Evolutionary conservation across 1,139 yeast genomes (phyloP).

Genomic region (Candida gigantensis): DNA sequence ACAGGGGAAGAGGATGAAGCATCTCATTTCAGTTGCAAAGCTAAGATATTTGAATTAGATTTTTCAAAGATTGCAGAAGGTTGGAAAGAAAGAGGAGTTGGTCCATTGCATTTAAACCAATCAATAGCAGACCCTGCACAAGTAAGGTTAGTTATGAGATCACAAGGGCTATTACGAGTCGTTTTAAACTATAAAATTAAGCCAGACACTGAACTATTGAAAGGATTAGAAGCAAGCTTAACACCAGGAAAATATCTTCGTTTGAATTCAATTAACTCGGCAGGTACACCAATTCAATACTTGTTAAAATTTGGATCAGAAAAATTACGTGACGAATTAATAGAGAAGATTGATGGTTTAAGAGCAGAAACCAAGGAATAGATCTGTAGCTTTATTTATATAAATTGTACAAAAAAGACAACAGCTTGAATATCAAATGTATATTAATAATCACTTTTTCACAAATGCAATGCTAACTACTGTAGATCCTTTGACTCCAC

Average conservation of each 20-base stretch:
- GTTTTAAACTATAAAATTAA: slow-evolving; percentile 74
- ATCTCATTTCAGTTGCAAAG: slow-evolving; percentile 66
- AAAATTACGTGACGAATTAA: slow-evolving; percentile 60
- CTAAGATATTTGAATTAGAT: slow-evolving; percentile 78
- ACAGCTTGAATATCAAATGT: too few species aligned
- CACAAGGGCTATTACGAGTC: slow-evolving; percentile 82
- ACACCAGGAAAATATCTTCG: slow-evolving; percentile 79
- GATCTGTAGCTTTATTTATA: background rate
- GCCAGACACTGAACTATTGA: slow-evolving; percentile 55
- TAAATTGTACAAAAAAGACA: background rate
- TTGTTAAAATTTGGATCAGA: slow-evolving; percentile 72
- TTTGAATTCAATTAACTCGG: slow-evolving; percentile 50
- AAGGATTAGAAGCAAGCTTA: slow-evolving; percentile 86
- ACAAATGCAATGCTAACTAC: slow-evolving; percentile 83
- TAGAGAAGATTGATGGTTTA: slow-evolving; percentile 49
- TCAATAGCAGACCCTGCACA: slow-evolving; percentile 32
- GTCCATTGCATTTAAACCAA: slow-evolving; percentile 78
- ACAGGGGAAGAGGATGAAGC: slow-evolving; percentile 93
- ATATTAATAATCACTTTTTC: slow-evolving; percentile 22
- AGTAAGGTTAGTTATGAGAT: slow-evolving; percentile 80
- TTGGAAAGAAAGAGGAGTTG: slow-evolving; percentile 96
- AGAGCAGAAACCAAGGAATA: slow-evolving; percentile 19
- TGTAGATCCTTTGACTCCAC: slow-evolving; percentile 84
- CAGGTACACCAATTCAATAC: slow-evolving; percentile 74
- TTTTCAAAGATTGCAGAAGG: slow-evolving; percentile 66